Conservation (phyloP, 1,284 basidiomycete species). For the Leccinum griseonigrum region DNA sequence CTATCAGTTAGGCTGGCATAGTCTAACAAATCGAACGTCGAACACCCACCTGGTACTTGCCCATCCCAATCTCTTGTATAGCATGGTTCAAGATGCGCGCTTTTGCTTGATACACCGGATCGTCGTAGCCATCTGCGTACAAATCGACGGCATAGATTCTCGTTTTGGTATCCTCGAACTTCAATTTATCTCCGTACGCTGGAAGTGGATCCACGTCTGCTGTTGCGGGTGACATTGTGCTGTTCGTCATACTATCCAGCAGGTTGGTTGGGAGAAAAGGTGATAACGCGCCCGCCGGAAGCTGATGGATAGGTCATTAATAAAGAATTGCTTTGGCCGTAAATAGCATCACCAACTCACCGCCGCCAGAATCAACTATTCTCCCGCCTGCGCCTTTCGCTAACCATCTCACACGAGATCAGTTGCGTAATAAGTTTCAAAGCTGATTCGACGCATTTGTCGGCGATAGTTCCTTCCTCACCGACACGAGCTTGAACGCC, state of each 20-base stretch:
- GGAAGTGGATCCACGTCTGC: background rate
- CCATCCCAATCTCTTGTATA: constrained; percentile 65
- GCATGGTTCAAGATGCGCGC: constrained; percentile 53
- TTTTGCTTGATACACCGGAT: constrained; percentile 57
- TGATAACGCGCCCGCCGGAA: background rate
- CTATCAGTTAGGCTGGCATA: background rate
- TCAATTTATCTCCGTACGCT: background rate
- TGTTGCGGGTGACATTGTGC: background rate
- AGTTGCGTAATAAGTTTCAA: no score
- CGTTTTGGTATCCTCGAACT: background rate
- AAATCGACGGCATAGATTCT: constrained; percentile 21
- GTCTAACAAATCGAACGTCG: background rate
- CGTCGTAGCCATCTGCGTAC: constrained; percentile 47
- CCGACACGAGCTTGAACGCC: constrained; percentile 95
- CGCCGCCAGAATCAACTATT: background rate
- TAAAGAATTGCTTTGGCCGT: background rate
- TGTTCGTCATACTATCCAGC: background rate
- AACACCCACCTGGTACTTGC: constrained; percentile 58
- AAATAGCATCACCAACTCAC: no score
- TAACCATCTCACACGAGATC: no score
- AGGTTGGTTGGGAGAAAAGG: background rate
- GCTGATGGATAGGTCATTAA: background rate
- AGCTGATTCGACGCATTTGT: no score
- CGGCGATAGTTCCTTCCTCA: constrained; percentile 38
- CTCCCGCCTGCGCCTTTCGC: no score